Conservation (phyloP, 2,329 filamentous ascomycete species). For the Myriosclerotinia scirpicola region DNA sequence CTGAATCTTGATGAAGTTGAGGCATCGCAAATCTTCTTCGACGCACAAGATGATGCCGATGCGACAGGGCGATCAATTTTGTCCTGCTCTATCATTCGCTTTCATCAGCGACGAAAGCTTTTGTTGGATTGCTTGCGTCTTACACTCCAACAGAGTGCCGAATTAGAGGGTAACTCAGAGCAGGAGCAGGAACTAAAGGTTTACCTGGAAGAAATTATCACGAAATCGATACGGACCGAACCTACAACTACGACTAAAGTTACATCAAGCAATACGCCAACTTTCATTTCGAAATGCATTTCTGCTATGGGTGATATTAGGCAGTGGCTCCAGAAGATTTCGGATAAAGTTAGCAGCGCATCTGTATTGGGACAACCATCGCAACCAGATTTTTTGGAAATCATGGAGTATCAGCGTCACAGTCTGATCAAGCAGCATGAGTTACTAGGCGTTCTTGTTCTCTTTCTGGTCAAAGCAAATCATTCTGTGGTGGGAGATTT, state of each 20-base stretch:
- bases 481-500: constrained; percentile 73
- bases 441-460: constrained; percentile 76
- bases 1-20: constrained; percentile 88
- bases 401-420: constrained; percentile 74
- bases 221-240: constrained; percentile 28
- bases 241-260: constrained; percentile 44
- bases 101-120: constrained; percentile 82
- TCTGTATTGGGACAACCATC: constrained; percentile 69
- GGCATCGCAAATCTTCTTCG: constrained; percentile 73
- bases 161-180: constrained; percentile 42
- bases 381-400: constrained; percentile 67
- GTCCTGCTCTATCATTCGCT: constrained; percentile 79
- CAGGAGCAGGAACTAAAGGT: constrained; percentile 53
- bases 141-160: constrained; percentile 60
- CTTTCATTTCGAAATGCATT: constrained; percentile 74
- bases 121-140: constrained; percentile 82
- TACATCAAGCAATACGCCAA: constrained; percentile 39
- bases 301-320: constrained; percentile 74
- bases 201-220: constrained; percentile 49
- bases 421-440: constrained; percentile 91
- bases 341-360: constrained; percentile 73
- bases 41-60: constrained; percentile 67
- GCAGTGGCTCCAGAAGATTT: constrained; percentile 70
- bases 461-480: constrained; percentile 73
- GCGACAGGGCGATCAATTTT: constrained; percentile 70